Evolutionary conservation across 768 basidiomycete species (phyloP), one percentile per base, ranked within the genome.

Genomic region (Lentinula sp.): DNA sequence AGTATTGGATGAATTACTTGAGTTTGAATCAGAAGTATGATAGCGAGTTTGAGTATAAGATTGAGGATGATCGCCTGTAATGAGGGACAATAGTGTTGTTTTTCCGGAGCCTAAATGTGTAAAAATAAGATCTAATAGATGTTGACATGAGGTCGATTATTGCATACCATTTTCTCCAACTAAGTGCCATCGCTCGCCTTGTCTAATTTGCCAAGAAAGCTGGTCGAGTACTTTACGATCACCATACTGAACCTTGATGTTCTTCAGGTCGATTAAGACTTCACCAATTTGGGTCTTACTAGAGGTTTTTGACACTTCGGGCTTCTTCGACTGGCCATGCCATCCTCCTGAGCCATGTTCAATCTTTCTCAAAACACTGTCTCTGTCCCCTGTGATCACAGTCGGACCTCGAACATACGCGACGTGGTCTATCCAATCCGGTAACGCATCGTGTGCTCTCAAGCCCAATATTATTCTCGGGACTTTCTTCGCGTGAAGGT

Each of bases 11-110:
- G 75, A 66, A 84, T 86, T 50, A 84, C 73, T 18, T 69, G 66
- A 28, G 85, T 76, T 18, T 71, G 75, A 7, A 77, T 70, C 42
- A 61, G 80, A 63, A 71, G 66, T 60, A 75, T 73, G 7, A 34
- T 48, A 49, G 63, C 62, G 31, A 8, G 71, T 70, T 68, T 93
- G 91, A 4, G 87, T 87, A 75, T 89, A 98, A 1, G 96, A 98
- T 63, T 94, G 92, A 0, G 96, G 96, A 71, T 98, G 96, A 69
- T 96, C 94, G 28, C 96, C 96, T 0, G 93, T 93, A 42, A 99
- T 75, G 34, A 98, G 72, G 16, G 95, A 87, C 21, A 98, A 79
- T 5, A 98, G 86, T 0, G 96, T 98, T 0, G 95, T 95, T 76
- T 98, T 99, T 15, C 96, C 96, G 0, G 93, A 94, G 49, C 96